Evolutionary conservation across 768 basidiomycete genomes (phyloP).

Genomic region (Cubamyces lactineus): DNA sequence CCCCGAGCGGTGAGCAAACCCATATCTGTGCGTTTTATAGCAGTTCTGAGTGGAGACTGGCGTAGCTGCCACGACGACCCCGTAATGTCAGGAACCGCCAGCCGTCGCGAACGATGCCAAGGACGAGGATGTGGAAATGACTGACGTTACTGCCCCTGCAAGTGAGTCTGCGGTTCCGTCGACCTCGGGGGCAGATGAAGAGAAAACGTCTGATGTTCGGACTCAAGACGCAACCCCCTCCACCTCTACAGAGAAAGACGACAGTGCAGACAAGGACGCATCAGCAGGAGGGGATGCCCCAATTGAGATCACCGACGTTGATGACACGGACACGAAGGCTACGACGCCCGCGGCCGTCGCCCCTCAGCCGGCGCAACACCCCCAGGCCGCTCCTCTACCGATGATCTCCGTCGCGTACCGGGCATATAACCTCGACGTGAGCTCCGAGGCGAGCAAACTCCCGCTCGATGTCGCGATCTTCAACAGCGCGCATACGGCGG

Average conservation of each 20-base stretch:
- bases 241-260: too few species aligned
- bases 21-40: neutral
- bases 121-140: constrained; percentile 23
- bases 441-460: constrained; percentile 84
- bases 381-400: constrained; percentile 20
- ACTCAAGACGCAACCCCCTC: constrained; percentile 20
- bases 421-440: constrained; percentile 71
- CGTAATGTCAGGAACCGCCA: constrained; percentile 18
- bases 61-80: constrained; percentile 14
- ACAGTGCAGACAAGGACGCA: constrained; percentile 24
- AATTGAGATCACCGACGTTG: constrained; percentile 52
- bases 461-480: constrained; percentile 93
- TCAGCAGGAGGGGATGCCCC: constrained; percentile 34
- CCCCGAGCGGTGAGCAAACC: neutral
- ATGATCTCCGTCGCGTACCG: constrained; percentile 37
- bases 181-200: constrained; percentile 1
- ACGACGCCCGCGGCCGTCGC: constrained; percentile 29
- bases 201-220: constrained; percentile 4
- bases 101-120: constrained; percentile 6
- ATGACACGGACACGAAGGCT: constrained; percentile 28
- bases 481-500: constrained; percentile 84
- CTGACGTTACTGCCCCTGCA: constrained; percentile 22
- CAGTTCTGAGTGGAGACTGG: too few species aligned
- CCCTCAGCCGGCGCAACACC: constrained; percentile 14
- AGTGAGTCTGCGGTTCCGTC: neutral